Conservation (phyloP, 257 asterid species). For the Solanum clarkiae region DNA sequence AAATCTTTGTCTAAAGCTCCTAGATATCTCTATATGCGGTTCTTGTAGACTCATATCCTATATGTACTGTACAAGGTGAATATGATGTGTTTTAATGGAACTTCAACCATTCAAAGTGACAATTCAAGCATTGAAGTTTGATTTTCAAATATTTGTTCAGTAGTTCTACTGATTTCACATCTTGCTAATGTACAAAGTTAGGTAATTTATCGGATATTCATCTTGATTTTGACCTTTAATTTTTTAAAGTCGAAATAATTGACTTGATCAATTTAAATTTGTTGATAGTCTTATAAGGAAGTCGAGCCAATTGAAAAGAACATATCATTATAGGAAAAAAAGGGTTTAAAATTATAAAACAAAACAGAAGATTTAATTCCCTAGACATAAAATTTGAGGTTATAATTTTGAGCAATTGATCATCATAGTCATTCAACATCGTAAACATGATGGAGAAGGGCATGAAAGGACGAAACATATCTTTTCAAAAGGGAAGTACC, state of each 20-base stretch:
- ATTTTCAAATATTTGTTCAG: not conserved
- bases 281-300: not conserved
- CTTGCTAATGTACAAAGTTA: not conserved
- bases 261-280: not conserved
- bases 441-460: not conserved
- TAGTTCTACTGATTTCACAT: not conserved
- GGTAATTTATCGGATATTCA: not conserved
- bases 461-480: not conserved
- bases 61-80: not conserved
- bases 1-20: not conserved
- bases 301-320: not conserved
- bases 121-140: not conserved
- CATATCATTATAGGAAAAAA: not conserved
- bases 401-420: not conserved
- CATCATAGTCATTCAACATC: not conserved
- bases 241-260: not conserved
- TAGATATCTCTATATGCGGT: not conserved
- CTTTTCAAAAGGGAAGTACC: not conserved
- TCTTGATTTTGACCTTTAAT: not conserved
- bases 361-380: not conserved
- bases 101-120: not conserved
- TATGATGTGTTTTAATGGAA: not conserved
- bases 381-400: not conserved
- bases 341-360: not conserved
- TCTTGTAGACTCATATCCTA: not conserved